Evolutionary conservation across 2,329 filamentous ascomycete species (phyloP).

Genomic region (Colletotrichum salicis): DNA sequence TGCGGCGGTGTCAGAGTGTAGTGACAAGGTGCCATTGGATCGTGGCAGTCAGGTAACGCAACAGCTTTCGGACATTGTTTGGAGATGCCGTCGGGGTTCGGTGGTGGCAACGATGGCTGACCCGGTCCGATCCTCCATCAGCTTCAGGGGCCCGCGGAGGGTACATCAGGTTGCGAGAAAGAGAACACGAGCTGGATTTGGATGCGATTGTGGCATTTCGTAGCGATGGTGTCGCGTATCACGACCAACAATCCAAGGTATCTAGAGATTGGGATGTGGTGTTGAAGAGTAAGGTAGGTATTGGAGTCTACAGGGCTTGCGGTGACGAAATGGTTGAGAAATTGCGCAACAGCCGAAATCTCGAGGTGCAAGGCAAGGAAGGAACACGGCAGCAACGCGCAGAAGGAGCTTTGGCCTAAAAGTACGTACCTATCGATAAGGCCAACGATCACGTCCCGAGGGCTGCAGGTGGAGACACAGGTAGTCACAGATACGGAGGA

Average conservation of each 20-base stretch:
- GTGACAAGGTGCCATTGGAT: background rate
- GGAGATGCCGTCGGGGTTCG: slow-evolving; percentile 33
- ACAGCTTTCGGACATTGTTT: slow-evolving; percentile 27
- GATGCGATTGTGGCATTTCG: background rate
- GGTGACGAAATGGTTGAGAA: slow-evolving; percentile 1
- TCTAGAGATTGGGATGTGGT: background rate
- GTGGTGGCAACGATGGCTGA: slow-evolving; percentile 28
- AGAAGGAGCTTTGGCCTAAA: slow-evolving; percentile 16
- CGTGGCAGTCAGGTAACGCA: background rate
- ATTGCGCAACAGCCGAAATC: background rate
- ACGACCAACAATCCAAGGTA: background rate
- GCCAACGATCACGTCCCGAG: slow-evolving; percentile 31
- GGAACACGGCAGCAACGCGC: background rate
- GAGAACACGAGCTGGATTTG: background rate
- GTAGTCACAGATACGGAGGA: background rate
- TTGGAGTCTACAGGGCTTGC: background rate
- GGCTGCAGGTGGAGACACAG: slow-evolving; percentile 15
- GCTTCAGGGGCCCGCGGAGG: background rate
- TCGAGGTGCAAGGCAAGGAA: background rate
- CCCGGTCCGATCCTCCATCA: slow-evolving; percentile 14
- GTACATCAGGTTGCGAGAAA: background rate
- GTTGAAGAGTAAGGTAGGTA: background rate
- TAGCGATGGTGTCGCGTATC: background rate
- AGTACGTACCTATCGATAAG: background rate
- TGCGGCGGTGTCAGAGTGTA: slow-evolving; percentile 22